Percentiles rank a stretch among this genome's conserved stretches.
These are phyloP conservation scores for Oryza glumipatula DNA, from an alignment of 176 grass and related monocot species.

Conservation along the genomic window DNA sequence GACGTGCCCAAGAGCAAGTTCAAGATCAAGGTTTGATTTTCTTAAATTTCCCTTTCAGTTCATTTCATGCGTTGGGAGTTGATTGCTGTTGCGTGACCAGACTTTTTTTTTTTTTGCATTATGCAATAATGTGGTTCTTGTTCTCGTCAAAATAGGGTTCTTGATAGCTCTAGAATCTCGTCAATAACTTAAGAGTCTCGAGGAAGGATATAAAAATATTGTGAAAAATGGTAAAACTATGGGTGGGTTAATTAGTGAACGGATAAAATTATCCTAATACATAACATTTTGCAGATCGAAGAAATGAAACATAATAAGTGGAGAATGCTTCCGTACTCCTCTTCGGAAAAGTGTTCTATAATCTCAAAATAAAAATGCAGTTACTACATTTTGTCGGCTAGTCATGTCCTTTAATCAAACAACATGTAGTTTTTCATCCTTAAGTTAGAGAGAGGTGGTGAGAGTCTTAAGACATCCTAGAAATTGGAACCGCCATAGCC, in stretches of 20 bases:
- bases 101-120: background rate
- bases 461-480: background rate
- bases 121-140: background rate
- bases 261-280: background rate
- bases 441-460: background rate
- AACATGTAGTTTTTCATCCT: background rate
- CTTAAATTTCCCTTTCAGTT: background rate
- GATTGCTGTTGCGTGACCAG: slow-evolving; percentile 14
- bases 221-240: slow-evolving; percentile 12
- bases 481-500: background rate
- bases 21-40: slow-evolving; percentile 86
- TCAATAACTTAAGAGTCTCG: background rate
- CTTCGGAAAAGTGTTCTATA: too few relatives aligned
- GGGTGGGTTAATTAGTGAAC: background rate
- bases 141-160: background rate
- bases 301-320: background rate
- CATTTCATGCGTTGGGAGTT: slow-evolving; percentile 11
- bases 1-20: slow-evolving; percentile 97
- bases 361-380: too few relatives aligned
- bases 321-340: background rate
- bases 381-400: background rate
- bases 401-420: background rate
- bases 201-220: background rate
- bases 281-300: background rate
- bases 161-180: background rate